Evolutionary conservation across 345 rosid species (phyloP).

Genomic region (Theobroma cacao): DNA sequence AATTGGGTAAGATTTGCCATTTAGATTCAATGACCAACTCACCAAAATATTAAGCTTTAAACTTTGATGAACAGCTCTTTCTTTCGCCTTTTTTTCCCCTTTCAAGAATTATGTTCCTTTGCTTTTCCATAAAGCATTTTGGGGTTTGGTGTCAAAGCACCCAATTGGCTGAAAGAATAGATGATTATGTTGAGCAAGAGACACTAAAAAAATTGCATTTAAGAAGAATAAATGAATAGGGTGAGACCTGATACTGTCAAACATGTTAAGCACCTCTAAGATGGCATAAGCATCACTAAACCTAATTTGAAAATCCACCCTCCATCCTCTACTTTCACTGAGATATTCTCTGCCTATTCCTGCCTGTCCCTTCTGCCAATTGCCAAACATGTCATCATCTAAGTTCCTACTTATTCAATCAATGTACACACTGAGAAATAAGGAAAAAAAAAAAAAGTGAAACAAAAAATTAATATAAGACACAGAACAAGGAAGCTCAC

Average conservation of each 20-base stretch:
- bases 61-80: neutral
- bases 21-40: neutral
- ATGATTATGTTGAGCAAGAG: neutral
- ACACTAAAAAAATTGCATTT: neutral
- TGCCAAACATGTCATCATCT: constrained; percentile 27
- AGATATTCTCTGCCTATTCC: neutral
- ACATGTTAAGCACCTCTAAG: constrained; percentile 6
- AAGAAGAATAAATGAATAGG: constrained; percentile 27
- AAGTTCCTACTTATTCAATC: constrained; percentile 35
- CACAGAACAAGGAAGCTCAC: constrained; percentile 23
- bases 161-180: neutral
- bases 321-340: constrained; percentile 14
- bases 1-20: no score
- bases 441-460: neutral
- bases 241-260: constrained; percentile 4
- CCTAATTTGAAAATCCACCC: constrained; percentile 22
- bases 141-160: neutral
- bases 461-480: neutral
- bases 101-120: neutral
- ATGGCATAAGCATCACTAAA: neutral
- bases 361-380: constrained; percentile 20
- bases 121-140: neutral
- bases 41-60: neutral
- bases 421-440: constrained; percentile 45
- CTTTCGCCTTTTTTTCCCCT: neutral